Percentiles rank a stretch among this genome's conserved stretches.
These are phyloP conservation scores for Linum lewisii DNA, from an alignment of 345 rosid species.

Conservation along the genomic window DNA sequence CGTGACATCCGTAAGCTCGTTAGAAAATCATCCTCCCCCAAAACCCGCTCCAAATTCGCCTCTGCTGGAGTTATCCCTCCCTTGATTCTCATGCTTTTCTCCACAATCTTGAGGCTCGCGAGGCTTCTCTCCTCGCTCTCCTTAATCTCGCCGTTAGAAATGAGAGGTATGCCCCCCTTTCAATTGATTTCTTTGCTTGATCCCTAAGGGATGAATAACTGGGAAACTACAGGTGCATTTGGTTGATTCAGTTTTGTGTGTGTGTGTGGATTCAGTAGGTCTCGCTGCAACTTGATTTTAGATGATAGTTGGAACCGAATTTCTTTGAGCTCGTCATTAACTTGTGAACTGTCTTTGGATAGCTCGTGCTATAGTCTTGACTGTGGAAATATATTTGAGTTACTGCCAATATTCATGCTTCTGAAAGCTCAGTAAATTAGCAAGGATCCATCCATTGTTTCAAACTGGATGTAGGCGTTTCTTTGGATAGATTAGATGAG, in stretches of 20 bases:
- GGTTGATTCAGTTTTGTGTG: background rate
- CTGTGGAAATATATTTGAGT: background rate
- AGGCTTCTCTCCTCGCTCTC: slow-evolving; percentile 67
- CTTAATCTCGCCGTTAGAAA: slow-evolving; percentile 72
- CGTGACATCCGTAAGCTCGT: slow-evolving; percentile 45
- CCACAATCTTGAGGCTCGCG: slow-evolving; percentile 51
- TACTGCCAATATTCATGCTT: background rate
- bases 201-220: background rate
- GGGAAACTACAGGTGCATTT: background rate
- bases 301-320: background rate
- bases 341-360: background rate
- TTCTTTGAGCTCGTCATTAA: background rate
- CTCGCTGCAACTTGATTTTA: no score
- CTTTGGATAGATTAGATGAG: background rate
- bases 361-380: background rate
- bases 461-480: background rate
- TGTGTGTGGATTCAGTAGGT: background rate
- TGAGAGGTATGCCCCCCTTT: slow-evolving; percentile 30
- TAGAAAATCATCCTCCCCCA: slow-evolving; percentile 46
- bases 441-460: background rate
- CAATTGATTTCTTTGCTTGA: background rate
- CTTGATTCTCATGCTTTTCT: slow-evolving; percentile 50
- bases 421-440: background rate
- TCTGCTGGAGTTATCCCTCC: slow-evolving; percentile 69
- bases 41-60: slow-evolving; percentile 54